Percentiles rank a stretch among this genome's conserved stretches.
Conservation (phyloP, 345 rosid species). For the Syzygium jambos region DNA sequence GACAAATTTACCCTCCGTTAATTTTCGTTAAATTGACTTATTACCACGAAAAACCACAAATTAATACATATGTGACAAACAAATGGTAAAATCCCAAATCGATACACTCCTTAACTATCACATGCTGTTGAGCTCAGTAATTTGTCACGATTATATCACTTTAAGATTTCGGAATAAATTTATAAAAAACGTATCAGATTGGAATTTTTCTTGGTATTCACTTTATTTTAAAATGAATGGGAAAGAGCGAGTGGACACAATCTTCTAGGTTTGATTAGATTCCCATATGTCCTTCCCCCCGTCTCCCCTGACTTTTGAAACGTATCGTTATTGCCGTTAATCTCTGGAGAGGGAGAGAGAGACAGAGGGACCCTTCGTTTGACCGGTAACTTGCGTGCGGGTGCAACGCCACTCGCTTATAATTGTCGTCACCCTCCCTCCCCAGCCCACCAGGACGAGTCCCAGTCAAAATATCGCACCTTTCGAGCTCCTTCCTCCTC, state of each 20-base stretch:
- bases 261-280: not conserved
- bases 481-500: not conserved
- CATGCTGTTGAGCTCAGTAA: too few relatives aligned
- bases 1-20: too few relatives aligned
- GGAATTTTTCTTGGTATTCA: too few relatives aligned
- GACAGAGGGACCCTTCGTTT: not conserved
- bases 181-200: too few relatives aligned
- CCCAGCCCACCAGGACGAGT: not conserved
- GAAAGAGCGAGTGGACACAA: not conserved
- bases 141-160: too few relatives aligned
- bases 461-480: conserved; percentile 25
- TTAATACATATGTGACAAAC: too few relatives aligned
- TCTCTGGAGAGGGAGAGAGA: not conserved
- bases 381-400: conserved; percentile 1
- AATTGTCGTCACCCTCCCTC: not conserved
- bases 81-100: too few relatives aligned
- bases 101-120: too few relatives aligned
- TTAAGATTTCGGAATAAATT: too few relatives aligned
- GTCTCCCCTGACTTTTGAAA: not conserved
- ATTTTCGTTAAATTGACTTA: too few relatives aligned
- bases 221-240: not conserved
- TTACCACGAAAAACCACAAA: too few relatives aligned
- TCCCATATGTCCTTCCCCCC: not conserved
- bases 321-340: conserved; percentile 12
- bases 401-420: not conserved